Base-by-base conservation (phyloP, 2,329 filamentous ascomycete species). In the Penicillium sclerotigenum region DNA sequence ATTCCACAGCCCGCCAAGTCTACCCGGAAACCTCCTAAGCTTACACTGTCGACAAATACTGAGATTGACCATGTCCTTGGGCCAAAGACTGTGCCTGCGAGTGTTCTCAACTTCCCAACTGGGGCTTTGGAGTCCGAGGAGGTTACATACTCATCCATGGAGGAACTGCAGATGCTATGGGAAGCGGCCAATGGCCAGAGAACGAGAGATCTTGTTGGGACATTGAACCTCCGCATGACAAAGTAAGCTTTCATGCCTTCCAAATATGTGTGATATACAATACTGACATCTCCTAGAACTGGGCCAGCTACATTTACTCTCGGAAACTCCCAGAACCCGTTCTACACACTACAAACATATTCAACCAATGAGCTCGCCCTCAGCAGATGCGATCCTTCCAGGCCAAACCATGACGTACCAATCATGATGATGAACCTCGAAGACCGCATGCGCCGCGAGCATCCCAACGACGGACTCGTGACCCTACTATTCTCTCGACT, bases 401-500 rank as follows among this genome's bases (percentile, higher is more conserved):
- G 75, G 26, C 61, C 65, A 16, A 71, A 72, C 28, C 71, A 71
- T 29, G 75, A 68, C 26, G 71, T 78, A 2, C 74, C 78, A 7
- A 73, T 80, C 31, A 74, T 78, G 65, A 72, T 71, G 28, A 65
- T 79, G 11, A 73, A 68, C 20, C 68, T 80, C 18, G 74, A 77
- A 53, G 67, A 73, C 2, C 64, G 69, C 16, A 58, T 62, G 24
- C 72, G 76, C 16, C 72, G 74, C 16, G 68, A 72, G 13, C 67
- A 71, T 34, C 71, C 75, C 28, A 68, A 75, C 34, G 76, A 78
- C 53, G 76, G 75, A 4, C 71, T 79, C 10, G 69, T 79, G 1
- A 71, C 77, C 0, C 69, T 73, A 26, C 70, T 80, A 41, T 80
- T 80, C 59, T 78, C 79, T n/a, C 75, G 77, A 47, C 65, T 80